Conservation (phyloP, 192 early-diverging fungal genomes). For the Globomyces pollinis-pini region DNA sequence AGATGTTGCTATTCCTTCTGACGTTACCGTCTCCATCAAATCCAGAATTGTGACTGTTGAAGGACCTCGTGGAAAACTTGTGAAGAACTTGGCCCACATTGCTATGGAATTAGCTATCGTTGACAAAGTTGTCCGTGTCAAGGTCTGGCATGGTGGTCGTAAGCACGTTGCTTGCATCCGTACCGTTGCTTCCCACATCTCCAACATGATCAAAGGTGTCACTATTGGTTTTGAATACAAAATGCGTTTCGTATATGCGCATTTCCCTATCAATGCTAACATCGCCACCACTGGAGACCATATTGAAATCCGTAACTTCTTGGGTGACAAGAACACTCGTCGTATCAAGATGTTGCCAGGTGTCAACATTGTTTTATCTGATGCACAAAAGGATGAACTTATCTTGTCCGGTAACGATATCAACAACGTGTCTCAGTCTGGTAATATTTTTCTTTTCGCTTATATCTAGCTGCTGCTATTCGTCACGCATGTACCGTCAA, state of each 20-base stretch:
- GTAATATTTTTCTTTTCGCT: slow-evolving; percentile 19
- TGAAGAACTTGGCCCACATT: slow-evolving; percentile 87
- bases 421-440: slow-evolving; percentile 88
- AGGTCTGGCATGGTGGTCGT: slow-evolving; percentile 90
- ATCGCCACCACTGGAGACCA: slow-evolving; percentile 59
- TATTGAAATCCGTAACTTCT: slow-evolving; percentile 98
- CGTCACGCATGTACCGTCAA: slow-evolving; percentile 88
- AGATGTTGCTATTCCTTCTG: slow-evolving; percentile 83
- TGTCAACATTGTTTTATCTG: slow-evolving; percentile 70
- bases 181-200: slow-evolving; percentile 89
- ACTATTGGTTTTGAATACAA: slow-evolving; percentile 99
- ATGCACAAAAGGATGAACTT: slow-evolving; percentile 90
- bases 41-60: slow-evolving; percentile 78
- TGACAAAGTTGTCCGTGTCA: slow-evolving; percentile 68
- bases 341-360: slow-evolving; percentile 79
- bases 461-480: slow-evolving; percentile 72
- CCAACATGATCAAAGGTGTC: slow-evolving; percentile 96
- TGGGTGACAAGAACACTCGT: slow-evolving; percentile 91
- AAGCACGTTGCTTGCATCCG: slow-evolving; percentile 99
- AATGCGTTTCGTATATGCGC: slow-evolving; percentile 97
- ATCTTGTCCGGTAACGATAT: slow-evolving; percentile 89
- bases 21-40: slow-evolving; percentile 78
- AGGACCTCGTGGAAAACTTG: slow-evolving; percentile 84
- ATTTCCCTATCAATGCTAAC: slow-evolving; percentile 98
- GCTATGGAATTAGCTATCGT: slow-evolving; percentile 81